Evolutionary conservation across 192 early-diverging fungal genomes (phyloP).

Genomic region (Neocallimastix lanati): DNA sequence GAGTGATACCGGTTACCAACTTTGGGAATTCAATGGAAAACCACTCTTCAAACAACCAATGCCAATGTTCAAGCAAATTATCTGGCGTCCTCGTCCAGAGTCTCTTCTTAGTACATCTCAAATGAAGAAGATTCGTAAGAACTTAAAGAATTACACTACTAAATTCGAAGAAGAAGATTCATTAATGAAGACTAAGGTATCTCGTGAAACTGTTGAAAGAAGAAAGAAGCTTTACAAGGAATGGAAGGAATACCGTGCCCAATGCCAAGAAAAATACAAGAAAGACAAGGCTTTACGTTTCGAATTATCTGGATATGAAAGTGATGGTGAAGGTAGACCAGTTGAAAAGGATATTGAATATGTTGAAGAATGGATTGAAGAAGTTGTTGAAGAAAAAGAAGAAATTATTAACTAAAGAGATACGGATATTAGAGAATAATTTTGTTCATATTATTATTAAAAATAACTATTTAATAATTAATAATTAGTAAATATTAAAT

Average conservation of each 20-base stretch:
- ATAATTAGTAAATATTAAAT: not conserved
- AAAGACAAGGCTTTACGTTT: not conserved
- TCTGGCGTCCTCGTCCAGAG: conserved; percentile 87
- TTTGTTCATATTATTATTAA: not conserved
- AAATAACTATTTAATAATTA: not conserved
- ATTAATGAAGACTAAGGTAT: conserved; percentile 42
- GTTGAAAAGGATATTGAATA: not conserved
- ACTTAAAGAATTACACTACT: conserved; percentile 70
- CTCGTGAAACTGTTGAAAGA: conserved; percentile 6
- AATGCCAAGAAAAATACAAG: not conserved
- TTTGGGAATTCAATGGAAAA: conserved; percentile 85
- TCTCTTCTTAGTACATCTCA: conserved; percentile 57
- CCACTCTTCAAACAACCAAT: conserved; percentile 51
- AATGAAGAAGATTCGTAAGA: conserved; percentile 78
- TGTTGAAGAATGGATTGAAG: not conserved
- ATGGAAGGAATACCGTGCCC: not conserved
- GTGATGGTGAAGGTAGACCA: not conserved
- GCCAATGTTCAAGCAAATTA: conserved; percentile 75
- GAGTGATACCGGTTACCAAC: conserved; percentile 71
- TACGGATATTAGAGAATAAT: not conserved
- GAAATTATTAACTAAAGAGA: conserved; percentile 22
- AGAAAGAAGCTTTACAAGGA: not conserved
- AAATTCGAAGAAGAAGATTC: conserved; percentile 83
- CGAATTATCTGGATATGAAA: not conserved
- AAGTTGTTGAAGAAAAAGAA: not conserved